A percentile compares a stretch with the other conserved stretches of the same genome.
Conservation (phyloP, 441 rosid genomes). For the Geranium incanum region DNA sequence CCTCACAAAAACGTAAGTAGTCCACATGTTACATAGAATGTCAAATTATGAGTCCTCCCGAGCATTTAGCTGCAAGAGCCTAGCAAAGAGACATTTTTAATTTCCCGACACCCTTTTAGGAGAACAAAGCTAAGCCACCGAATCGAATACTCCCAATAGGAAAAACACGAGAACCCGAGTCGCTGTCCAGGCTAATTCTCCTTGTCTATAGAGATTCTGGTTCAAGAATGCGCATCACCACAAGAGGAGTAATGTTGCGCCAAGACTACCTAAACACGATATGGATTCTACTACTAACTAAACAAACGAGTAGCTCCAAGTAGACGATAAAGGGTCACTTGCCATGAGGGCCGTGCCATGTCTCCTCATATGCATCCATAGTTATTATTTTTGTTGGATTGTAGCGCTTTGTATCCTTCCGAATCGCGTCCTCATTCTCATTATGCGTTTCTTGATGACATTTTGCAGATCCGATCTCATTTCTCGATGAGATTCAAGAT, state of each 20-base stretch:
- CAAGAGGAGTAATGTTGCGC: too few species aligned
- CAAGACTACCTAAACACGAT: background rate
- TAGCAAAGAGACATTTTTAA: background rate
- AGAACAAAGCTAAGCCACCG: conserved; percentile 20
- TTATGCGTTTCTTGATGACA: conserved; percentile 4
- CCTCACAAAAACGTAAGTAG: too few species aligned
- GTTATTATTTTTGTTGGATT: conserved; percentile 14
- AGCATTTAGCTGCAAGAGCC: background rate
- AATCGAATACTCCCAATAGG: conserved; percentile 25
- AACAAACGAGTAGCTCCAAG: conserved; percentile 13
- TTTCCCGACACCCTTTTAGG: background rate
- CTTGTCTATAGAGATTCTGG: background rate
- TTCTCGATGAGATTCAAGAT: background rate
- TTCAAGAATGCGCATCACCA: too few species aligned
- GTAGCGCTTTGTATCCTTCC: conserved; percentile 27
- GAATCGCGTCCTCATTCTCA: background rate
- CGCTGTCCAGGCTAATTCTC: background rate
- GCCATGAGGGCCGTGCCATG: conserved; percentile 7
- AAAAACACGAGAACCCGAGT: conserved; percentile 21
- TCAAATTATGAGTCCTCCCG: too few species aligned
- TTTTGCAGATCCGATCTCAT: background rate
- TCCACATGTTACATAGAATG: too few species aligned
- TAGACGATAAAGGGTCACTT: background rate
- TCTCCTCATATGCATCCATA: conserved; percentile 22
- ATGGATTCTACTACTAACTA: background rate